These are phyloP conservation scores for Cyclotella kingstonii DNA, from an alignment of 108 stramenopile genomes.

Conservation along the genomic window DNA sequence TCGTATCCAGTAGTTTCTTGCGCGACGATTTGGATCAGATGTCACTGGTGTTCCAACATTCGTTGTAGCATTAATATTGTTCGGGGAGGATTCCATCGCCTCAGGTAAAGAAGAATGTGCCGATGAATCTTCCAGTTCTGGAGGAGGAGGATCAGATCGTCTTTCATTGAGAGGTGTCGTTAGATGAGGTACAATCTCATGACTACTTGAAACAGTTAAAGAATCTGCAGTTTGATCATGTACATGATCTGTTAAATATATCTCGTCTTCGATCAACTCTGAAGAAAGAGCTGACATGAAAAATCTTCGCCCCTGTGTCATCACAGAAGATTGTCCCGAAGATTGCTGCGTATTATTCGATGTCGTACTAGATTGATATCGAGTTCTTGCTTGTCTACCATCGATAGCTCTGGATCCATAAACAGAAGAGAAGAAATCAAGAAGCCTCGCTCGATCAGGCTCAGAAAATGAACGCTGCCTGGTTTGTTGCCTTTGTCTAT, in stretches of 20 bases:
- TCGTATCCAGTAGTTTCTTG: conserved; percentile 55
- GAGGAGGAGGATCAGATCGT: background rate
- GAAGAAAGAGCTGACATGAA: background rate
- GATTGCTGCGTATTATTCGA: background rate
- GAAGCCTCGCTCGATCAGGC: conserved; percentile 35
- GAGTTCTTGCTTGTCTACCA: background rate
- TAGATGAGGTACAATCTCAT: no score
- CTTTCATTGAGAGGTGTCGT: no score
- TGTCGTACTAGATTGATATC: background rate
- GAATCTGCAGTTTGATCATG: no score
- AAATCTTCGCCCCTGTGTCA: background rate
- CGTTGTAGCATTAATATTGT: background rate
- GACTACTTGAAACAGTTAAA: no score
- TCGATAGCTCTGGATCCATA: conserved; percentile 28
- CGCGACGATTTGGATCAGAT: conserved; percentile 48
- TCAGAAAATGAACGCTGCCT: conserved; percentile 36
- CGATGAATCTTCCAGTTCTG: background rate
- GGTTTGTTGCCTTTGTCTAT: background rate
- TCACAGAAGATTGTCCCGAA: background rate
- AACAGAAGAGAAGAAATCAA: conserved; percentile 24
- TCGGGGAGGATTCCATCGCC: conserved; percentile 3
- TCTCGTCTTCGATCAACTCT: no score
- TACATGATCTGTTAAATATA: no score
- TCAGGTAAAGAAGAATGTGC: background rate
- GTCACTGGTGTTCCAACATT: background rate